Evolutionary conservation across 2,329 filamentous ascomycete genomes (phyloP), one percentile per base, ranked within the genome.

Genomic region (Ophiostoma sp.): DNA sequence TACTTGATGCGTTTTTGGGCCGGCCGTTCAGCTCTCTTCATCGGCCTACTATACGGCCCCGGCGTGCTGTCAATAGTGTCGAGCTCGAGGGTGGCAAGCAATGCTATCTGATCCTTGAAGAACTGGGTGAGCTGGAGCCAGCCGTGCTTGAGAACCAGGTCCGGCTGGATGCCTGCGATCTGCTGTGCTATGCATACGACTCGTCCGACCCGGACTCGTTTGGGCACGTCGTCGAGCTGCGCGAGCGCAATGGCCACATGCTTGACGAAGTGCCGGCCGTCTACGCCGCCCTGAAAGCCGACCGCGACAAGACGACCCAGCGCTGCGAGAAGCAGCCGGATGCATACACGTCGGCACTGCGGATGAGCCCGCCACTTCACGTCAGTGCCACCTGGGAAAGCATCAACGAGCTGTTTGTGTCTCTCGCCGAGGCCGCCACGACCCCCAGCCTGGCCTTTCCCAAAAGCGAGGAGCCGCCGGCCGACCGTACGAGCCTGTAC

Each of bases 131-230:
- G 79, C 84, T 97, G n/a, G 95, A 98, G 79, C 91, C 93, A 0
- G 95, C 95, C 15, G 93, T 98, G 69, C 83, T 99, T 3, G 95
- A 98, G 70, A 99, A 99, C 77, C 89, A 90, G 76, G 87, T 89
- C 64, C 97, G 96, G 79, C 84, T 99, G 17, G 93, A 97, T 76
- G 89, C 93, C 6, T 98, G 94, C 79, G 95, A 99, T 79, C 85
- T 99, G 33, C 86, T 99, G 65, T 96, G 94, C 80, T 98, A 96
- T 80, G 90, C 93, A 0, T 99, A 98, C 80, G 95, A 99, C 81
- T 98, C 94, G 1, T 96, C 93, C 1, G 94, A 99, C 73, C 94
- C 95, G 0, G 94, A 98, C 79, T 97, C 93, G 4, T 99, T 99
- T 79, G 89, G 91, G 1, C 94, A 98, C 77, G 93, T 99, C 69